phyloP scores from a whole-genome alignment of 768 basidiomycete species.

The Amanita phalloides region DNA sequence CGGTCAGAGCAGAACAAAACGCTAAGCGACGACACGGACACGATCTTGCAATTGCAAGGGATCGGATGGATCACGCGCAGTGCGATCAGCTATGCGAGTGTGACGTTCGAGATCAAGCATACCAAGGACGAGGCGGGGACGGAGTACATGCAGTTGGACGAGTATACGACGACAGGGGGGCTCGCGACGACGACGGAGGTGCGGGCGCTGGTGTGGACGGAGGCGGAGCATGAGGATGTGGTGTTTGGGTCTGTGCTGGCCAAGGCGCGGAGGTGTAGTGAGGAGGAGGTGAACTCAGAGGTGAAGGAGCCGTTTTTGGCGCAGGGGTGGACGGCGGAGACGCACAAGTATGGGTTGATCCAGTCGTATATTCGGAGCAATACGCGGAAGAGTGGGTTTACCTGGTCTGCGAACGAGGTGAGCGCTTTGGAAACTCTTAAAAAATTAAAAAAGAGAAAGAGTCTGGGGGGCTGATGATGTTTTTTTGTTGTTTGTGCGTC shows the following conservation, averaged over 20 bases:
- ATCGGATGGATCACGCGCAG: constrained; percentile 63
- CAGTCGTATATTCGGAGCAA: constrained; percentile 45
- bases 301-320: constrained; percentile 29
- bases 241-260: constrained; percentile 52
- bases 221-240: constrained; percentile 41
- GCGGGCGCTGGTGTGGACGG: constrained; percentile 45
- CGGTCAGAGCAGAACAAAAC: constrained; percentile 44
- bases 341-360: constrained; percentile 30
- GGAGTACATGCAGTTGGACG: constrained; percentile 60
- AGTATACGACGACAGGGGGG: constrained; percentile 47
- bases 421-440: too few species aligned
- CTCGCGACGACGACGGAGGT: constrained; percentile 46
- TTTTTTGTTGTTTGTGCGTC: too few species aligned
- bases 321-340: constrained; percentile 29
- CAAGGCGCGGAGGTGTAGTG: constrained; percentile 39
- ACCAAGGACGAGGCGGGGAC: constrained; percentile 45
- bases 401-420: constrained; percentile 57
- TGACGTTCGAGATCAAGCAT: constrained; percentile 57
- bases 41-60: constrained; percentile 60
- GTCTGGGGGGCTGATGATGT: too few species aligned
- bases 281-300: constrained; percentile 24
- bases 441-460: too few species aligned
- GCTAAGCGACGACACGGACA: constrained; percentile 50
- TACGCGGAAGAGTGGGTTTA: constrained; percentile 44
- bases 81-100: constrained; percentile 41